Base-by-base conservation (phyloP, 2,329 filamentous ascomycete genomes). In the Arthrobotrys sinensis region DNA sequence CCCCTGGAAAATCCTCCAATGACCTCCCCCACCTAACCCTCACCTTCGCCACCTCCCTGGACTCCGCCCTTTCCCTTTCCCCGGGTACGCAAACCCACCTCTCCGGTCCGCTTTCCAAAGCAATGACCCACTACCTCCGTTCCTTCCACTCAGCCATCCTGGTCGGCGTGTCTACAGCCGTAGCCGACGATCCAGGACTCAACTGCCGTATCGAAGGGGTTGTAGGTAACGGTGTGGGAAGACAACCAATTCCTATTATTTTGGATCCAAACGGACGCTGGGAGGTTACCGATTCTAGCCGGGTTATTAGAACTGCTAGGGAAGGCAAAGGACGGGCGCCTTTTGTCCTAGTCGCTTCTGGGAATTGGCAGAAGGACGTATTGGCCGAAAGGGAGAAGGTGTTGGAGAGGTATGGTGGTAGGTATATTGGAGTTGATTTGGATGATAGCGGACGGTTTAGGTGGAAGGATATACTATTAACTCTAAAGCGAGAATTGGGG, bases 71-170 rank as follows among this genome's bases (percentile, higher is more conserved):
- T 63, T 89, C 94, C 1, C 87, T 95, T 32, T 88, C 91, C 0
- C 93, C 93, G 0, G 94, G 94, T 12, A 87, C 90, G n/a, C 92
- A 92, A 80, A 98, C 95, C 1, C 87, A 89, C 0, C 88, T 98
- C 12, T 98, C 95, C 0, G 94, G 94, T 2, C 89, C 91, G 0
- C 87, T 91, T 80, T 93, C 93, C 43, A 97, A 97, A 84, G 89
- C 92, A 66, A 96, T 98, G 93, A 97, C 95, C 0, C 95, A 98
- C 84, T 93, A 92, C 83, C 88, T 98, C 32, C 92, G 95, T 82
- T 91, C 91, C 11, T 89, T 88, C 14, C 94, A 98, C 85, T 90
- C 92, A 80, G 93, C 93, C 45, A 97, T 97, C 81, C 87, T 96
- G 24, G 87, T 98, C 36, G 95, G 95, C 21, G 93, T 91, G 3